A percentile compares a stretch with the other conserved stretches of the same genome.
phyloP scores from a whole-genome alignment of 1,139 yeast species.

The Saccharomyces hybrid region DNA sequence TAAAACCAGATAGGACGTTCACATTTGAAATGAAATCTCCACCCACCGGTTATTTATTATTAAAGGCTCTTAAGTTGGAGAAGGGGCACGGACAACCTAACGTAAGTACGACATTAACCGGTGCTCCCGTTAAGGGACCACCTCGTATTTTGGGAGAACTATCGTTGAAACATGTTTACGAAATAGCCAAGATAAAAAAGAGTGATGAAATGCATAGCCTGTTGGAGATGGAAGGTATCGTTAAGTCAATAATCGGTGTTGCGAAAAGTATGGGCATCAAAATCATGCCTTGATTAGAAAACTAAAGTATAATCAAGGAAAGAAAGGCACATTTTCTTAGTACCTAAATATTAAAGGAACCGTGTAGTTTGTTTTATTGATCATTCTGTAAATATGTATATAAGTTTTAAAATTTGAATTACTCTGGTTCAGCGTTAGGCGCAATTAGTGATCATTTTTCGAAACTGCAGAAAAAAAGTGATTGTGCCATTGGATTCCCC shows the following conservation, averaged over 20 bases:
- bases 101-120: constrained; percentile 10
- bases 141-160: constrained; percentile 55
- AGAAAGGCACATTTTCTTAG: not conserved
- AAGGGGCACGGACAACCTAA: constrained; percentile 52
- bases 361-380: not conserved
- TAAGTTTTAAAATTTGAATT: not conserved
- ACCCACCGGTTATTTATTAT: constrained; percentile 78
- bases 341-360: not conserved
- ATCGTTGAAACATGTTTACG: constrained; percentile 83
- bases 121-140: not conserved
- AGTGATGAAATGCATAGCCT: constrained; percentile 74
- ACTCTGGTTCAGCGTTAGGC: not conserved
- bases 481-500: too few species aligned
- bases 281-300: constrained; percentile 52
- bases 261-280: constrained; percentile 83
- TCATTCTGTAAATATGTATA: constrained; percentile 7
- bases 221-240: constrained; percentile 64
- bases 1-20: constrained; percentile 88
- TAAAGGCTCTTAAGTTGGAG: constrained; percentile 75
- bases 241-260: constrained; percentile 76
- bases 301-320: not conserved
- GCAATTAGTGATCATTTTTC: too few species aligned
- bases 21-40: constrained; percentile 85
- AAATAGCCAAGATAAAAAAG: constrained; percentile 88
- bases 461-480: too few species aligned